Base-by-base conservation (phyloP, 2,329 filamentous ascomycete genomes). In the Rhynchosporium graminicola region DNA sequence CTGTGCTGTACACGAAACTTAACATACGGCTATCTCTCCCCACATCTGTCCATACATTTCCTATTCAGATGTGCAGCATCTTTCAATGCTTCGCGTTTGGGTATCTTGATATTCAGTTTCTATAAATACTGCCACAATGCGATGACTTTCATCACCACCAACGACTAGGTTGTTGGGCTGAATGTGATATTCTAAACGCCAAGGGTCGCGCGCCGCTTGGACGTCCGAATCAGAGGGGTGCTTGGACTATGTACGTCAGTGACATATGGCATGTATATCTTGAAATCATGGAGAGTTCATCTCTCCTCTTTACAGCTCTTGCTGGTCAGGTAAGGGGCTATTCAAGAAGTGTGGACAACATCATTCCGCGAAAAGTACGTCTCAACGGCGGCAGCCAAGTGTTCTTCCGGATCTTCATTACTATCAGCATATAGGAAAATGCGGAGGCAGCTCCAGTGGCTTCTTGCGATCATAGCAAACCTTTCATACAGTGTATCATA, bases 161-260 rank as follows among this genome's bases (percentile, higher is more conserved):
- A 38, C 50, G 12, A 3, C 33, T 40, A 28, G 51, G 4, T 20
- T 9, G 38, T 13, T n/a, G 36, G 20, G 4, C 51, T 54, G 48
- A 52, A 38, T 31, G 45, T 60, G 48, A 13, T 36, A 45, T 47
- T 52, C 46, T 62, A 55, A 59, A 62, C 48, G 55, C 60, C 60
- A 59, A 57, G 47, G 26, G 36, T 43, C 26, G 55, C 55, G 60
- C 38, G 56, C 42, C 31, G 40, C 59, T 46, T 54, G 51, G 51
- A 20, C 38, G 51, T 54, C 36, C 36, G 51, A 54, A 54, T 28
- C 40, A 54, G 51, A 54, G 51, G 36, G 20, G 36, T 33, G 51
- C 51, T 54, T 54, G 51, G 51, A 54, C 51, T 40, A 33, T 38
- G n/a, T 15, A 54, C 40, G 33, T 42, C 51, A 42, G 51, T 20